Evolutionary conservation across 2,329 filamentous ascomycete genomes (phyloP).

Genomic region (Ophidiomyces ophidiicola): DNA sequence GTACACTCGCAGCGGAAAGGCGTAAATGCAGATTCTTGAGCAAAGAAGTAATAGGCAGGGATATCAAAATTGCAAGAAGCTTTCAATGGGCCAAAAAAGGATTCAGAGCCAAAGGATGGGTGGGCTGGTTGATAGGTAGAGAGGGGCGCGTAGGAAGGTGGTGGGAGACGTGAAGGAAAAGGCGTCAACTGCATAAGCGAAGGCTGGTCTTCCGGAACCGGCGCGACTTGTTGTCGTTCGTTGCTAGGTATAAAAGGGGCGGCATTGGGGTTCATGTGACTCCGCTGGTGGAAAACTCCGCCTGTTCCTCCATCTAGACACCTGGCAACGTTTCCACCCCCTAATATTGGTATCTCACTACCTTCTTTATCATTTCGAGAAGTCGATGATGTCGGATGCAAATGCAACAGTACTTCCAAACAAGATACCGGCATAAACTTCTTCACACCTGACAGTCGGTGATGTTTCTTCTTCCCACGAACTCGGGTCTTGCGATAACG

Average conservation of each 20-base stretch:
- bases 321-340: background rate
- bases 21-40: too few species aligned
- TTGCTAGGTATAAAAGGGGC: slow-evolving; percentile 5
- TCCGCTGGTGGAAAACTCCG: slow-evolving; percentile 1
- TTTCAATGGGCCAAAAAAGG: too few species aligned
- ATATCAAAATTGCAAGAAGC: too few species aligned
- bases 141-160: background rate
- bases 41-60: too few species aligned
- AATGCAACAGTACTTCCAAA: too few species aligned
- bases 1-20: too few species aligned
- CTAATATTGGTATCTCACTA: too few species aligned
- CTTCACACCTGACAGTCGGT: too few species aligned
- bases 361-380: too few species aligned
- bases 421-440: too few species aligned
- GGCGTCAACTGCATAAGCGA: background rate
- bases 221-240: slow-evolving; percentile 4
- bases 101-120: background rate
- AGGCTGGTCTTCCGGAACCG: background rate
- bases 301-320: background rate
- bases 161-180: background rate
- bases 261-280: slow-evolving; percentile 10
- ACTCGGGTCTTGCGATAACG: background rate
- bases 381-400: too few species aligned
- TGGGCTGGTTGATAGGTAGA: background rate
- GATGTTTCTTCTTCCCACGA: background rate